Evolutionary conservation across 352 stramenopile genomes (phyloP), one percentile per base, ranked within the genome.

Genomic region (Phytophthora constricta): DNA sequence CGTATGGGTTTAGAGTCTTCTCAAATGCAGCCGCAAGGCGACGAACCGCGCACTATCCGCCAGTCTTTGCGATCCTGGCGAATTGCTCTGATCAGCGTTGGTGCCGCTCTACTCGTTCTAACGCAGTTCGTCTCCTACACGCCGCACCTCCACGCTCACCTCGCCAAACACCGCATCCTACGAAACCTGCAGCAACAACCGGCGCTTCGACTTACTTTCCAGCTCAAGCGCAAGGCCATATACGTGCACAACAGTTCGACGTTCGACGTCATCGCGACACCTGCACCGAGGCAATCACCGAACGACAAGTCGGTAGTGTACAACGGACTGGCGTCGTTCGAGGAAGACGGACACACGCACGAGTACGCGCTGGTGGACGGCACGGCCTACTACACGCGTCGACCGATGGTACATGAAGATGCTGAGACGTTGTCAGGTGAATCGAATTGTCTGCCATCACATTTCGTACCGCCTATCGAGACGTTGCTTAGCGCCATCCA

Each of bases 141-240:
- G 19, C 62, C 53, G 28, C 77, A 86, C 56, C 66, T 82, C 34
- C 65, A 79, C 43, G 57, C 68, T 10, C 77, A 79, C 25, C 17
- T 83, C 17, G 64, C 77, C 37, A 80, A 86, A 49, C 74, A 86
- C 45, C 68, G 64, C 26, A 70, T 80, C 65, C 64, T 86, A 22
- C 65, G 62, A 1, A 72, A 69, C 27, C 62, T 86, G 9, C 68
- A 81, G 34, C 54, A 70, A 39, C 51, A 72, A 42, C 69, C 74
- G 10, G 72, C 69, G 33, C 64, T 86, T 39, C 64, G 65, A 23
- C 61, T 86, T 10, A 72, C 64, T 1, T 75, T 84, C 54, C 62
- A 68, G 20, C 37, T 83, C 52, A 84, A 84, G 53, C 72, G 75
- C 10, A 78, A 62, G 39, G 62, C 74, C 37, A 82, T 84, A 75